Conservation (phyloP, 768 basidiomycete genomes). For the Cyathus striatus region DNA sequence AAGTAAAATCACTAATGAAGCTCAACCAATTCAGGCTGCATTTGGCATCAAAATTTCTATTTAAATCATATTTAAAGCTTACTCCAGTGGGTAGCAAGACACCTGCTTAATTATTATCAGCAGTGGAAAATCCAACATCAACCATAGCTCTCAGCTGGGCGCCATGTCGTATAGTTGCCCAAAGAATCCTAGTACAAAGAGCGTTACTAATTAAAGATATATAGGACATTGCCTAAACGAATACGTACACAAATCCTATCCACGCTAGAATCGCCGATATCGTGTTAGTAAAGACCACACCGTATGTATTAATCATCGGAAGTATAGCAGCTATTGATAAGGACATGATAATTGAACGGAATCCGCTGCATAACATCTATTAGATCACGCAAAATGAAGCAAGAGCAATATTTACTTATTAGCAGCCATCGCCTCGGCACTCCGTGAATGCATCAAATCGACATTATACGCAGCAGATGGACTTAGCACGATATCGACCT, state of each 20-base stretch:
- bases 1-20: no score
- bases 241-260: conserved; percentile 36
- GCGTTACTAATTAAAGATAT: no score
- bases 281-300: conserved; percentile 36
- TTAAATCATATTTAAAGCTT: no score
- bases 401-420: conserved; percentile 27
- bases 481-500: conserved; percentile 46
- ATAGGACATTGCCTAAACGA: not conserved
- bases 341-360: conserved; percentile 27
- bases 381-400: not conserved
- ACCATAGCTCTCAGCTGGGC: conserved; percentile 39
- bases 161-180: conserved; percentile 41
- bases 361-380: conserved; percentile 11
- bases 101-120: not conserved
- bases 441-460: conserved; percentile 45
- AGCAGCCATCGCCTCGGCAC: conserved; percentile 51
- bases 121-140: conserved; percentile 39
- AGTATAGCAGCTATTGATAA: conserved; percentile 28
- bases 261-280: conserved; percentile 32
- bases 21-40: no score
- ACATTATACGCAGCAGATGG: conserved; percentile 45
- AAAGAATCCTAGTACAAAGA: conserved; percentile 32
- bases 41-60: no score
- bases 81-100: no score
- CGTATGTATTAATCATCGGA: conserved; percentile 38